Base-by-base conservation (phyloP, 73 alveolate genomes). In the Paramecium sexaurelia region DNA sequence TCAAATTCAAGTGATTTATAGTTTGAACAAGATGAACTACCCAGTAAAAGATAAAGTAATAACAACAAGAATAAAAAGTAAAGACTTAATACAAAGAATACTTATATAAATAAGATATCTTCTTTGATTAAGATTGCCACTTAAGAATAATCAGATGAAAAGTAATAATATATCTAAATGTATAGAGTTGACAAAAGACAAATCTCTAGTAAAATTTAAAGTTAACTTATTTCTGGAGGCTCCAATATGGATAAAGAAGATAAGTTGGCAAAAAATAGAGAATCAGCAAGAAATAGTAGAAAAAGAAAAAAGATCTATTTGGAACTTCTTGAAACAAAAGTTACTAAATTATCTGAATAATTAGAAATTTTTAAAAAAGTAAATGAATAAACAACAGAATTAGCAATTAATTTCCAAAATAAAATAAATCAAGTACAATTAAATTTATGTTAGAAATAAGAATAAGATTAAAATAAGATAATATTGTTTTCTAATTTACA, bases 261-360 rank as follows among this genome's bases (percentile, higher is more conserved):
- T 43, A 88, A 88, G 61, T 85, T 95, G 51, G 98, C 93, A 51
- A 95, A 94, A 68, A 95, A 95, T 87, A 91, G 96, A 55, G 96
- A 93, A 55, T 93, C 96, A 13, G 98, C 98, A 19, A 93, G 98
- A 85, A 95, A 95, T 83, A 75, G 95, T 10, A 57, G 98, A 73
- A 95, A 91, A 85, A 84, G 98, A 56, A 95, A 95, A 93, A 95
- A 95, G 91, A 93, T 93, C 37, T 95, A 95, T 61, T 43, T 95
- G 1, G 92, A 55, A 43, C 71, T 93, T 9, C 82, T 95, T 47
- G 98, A 95, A 61, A 73, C 75, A 7, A 92, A 88, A 45, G 94
- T 84, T 47, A 55, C 93, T 15, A 56, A 55, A 19, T 61, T 41
- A 57, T 85, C 84, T 5, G 93, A 57, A 55, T 55, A 19, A 24